Percentiles rank a stretch among this genome's conserved stretches.
Conservation (phyloP, 495 filamentous ascomycete species). For the Symbiotaphrina buchneri region DNA sequence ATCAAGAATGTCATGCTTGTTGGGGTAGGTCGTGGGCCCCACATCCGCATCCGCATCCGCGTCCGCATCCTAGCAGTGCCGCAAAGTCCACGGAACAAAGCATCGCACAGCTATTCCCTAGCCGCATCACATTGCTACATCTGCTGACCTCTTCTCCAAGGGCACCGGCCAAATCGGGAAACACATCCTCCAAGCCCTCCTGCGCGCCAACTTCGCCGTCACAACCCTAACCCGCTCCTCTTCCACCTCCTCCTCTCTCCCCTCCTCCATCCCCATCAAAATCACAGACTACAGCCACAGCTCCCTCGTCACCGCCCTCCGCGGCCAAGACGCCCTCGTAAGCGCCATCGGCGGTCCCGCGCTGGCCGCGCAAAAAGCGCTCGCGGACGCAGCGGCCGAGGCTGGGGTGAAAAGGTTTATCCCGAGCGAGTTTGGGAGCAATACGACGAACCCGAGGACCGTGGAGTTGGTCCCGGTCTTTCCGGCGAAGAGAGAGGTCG, state of each 20-base stretch:
- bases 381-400: slow-evolving; percentile 15
- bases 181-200: slow-evolving; percentile 15
- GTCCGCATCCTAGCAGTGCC: too few relatives aligned
- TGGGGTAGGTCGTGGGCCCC: too few relatives aligned
- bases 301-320: slow-evolving; percentile 21
- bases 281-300: slow-evolving; percentile 43
- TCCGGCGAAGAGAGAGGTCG: slow-evolving; percentile 17
- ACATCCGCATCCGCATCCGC: too few relatives aligned
- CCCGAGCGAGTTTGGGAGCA: slow-evolving; percentile 17
- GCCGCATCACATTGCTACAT: too few relatives aligned
- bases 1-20: too few relatives aligned
- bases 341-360: slow-evolving; percentile 12
- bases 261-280: slow-evolving; percentile 14
- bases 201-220: slow-evolving; percentile 30
- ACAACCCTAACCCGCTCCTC: slow-evolving; percentile 19
- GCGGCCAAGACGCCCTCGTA: slow-evolving; percentile 25
- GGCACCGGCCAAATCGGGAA: slow-evolving; percentile 33
- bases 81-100: too few relatives aligned
- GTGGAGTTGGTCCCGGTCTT: slow-evolving; percentile 21
- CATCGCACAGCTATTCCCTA: too few relatives aligned
- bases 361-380: slow-evolving; percentile 9
- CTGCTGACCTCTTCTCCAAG: too few relatives aligned
- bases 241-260: slow-evolving; percentile 17
- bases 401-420: slow-evolving; percentile 18
- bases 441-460: slow-evolving; percentile 14